A percentile compares a stretch with the other conserved stretches of the same genome.
Evolutionary conservation across 1,284 basidiomycete genomes (phyloP).

Genomic region (Lentinula novae-zelandiae): DNA sequence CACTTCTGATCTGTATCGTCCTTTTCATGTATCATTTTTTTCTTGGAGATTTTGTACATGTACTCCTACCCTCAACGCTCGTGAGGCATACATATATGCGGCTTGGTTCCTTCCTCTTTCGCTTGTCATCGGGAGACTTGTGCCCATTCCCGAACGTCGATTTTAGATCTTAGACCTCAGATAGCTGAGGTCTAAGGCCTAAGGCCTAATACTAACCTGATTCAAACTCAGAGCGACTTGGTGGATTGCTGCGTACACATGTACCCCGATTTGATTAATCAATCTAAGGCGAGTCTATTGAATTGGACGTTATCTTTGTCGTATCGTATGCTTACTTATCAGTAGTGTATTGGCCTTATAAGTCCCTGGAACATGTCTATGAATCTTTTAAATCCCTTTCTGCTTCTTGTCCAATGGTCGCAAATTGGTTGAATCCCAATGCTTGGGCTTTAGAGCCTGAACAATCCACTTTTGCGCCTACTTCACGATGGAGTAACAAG

Average conservation of each 20-base stretch:
- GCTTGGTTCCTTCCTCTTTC: no score
- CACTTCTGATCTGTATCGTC: neutral
- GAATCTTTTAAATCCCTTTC: conserved; percentile 4
- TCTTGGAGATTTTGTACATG: neutral
- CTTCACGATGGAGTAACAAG: conserved; percentile 46
- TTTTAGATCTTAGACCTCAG: no score
- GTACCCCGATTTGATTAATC: no score
- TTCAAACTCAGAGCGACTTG: no score
- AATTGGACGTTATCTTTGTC: no score
- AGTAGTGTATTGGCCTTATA: neutral
- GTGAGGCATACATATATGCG: no score
- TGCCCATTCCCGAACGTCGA: no score
- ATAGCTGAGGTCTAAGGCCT: no score
- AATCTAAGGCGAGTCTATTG: no score
- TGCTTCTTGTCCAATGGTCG: neutral
- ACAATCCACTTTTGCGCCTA: conserved; percentile 7
- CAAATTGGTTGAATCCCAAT: conserved; percentile 8
- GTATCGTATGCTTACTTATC: neutral
- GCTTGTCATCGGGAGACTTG: no score
- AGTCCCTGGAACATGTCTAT: neutral
- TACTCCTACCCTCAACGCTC: neutral
- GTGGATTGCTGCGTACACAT: no score
- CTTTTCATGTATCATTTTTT: neutral
- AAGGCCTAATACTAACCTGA: no score
- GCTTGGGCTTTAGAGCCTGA: conserved; percentile 11